Evolutionary conservation across 2,329 filamentous ascomycete species (phyloP), one percentile per base, ranked within the genome.

Genomic region (Botrytis tulipae): DNA sequence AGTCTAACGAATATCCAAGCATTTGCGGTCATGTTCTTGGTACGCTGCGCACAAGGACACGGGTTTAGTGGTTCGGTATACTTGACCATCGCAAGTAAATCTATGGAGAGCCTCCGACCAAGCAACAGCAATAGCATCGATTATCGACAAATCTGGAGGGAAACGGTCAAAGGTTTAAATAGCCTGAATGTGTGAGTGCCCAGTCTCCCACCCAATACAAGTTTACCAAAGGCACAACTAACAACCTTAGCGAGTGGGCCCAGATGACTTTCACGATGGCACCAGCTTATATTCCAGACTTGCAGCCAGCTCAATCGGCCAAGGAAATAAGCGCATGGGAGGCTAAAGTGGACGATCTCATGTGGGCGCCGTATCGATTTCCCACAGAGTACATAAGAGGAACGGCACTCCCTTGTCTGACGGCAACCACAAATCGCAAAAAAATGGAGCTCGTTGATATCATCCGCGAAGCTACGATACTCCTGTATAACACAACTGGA

Each of bases 101-200:
- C 51, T 44, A 40, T 82, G 37, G 71, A 73, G 9, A 74, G 59
- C 16, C 61, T 79, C 22, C 54, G 46, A 25, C 67, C 69, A 44
- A 73, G 75, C 29, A 65, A 76, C 0, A 74, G 48, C 20, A 76
- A 79, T 10, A 77, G 76, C 3, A 78, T 78, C 44, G 60, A 72
- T 16, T 77, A 68, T 61, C 62, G 40, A 40, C 65, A 78, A 60
- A 79, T 81, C 14, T 78, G 77, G 73, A 80, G 78, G 73, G 75
- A 78, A 46, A 81, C 80, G 4, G 70, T 79, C n/a, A 76, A 77
- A 57, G 82, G 82, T 2, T 73, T 83, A 16, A 77, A 77, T 37
- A 79, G 78, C 63, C 76, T 83, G 71, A 80, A 79, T 62, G 77
- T 81, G 82, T 83, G 72, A 78, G 80, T 79, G 60, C 14, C 10